phyloP scores from a whole-genome alignment of 495 filamentous ascomycete species.

The Emericellopsis terricola region DNA sequence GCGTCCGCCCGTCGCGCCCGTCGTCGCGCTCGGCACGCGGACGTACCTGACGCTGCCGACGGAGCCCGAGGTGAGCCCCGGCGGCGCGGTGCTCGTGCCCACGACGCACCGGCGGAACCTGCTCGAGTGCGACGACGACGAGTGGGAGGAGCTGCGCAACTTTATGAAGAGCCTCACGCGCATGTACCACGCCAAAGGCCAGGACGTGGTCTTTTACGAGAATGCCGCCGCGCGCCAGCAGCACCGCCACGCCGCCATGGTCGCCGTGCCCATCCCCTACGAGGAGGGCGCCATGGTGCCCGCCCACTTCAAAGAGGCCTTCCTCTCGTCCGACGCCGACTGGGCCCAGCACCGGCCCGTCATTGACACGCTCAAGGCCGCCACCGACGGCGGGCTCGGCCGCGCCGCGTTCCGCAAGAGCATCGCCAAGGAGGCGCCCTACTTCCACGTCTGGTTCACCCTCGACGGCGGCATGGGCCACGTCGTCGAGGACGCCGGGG shows the following conservation, averaged over 20 bases:
- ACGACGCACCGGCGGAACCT: slow-evolving; percentile 80
- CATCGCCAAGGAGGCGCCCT: slow-evolving; percentile 92
- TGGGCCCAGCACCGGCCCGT: slow-evolving; percentile 92
- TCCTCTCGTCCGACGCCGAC: slow-evolving; percentile 71
- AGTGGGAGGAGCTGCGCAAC: slow-evolving; percentile 98
- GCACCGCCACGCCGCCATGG: slow-evolving; percentile 70
- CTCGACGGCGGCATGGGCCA: slow-evolving; percentile 87
- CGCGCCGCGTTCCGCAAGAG: slow-evolving; percentile 66
- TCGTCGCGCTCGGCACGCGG: slow-evolving; percentile 77
- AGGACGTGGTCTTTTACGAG: slow-evolving; percentile 92
- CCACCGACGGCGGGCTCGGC: slow-evolving; percentile 43
- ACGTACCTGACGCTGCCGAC: slow-evolving; percentile 81
- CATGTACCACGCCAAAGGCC: slow-evolving; percentile 80
- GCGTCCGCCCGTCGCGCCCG: slow-evolving; percentile 67
- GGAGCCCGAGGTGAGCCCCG: slow-evolving; percentile 68
- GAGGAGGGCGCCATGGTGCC: slow-evolving; percentile 77
- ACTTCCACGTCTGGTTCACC: slow-evolving; percentile 95
- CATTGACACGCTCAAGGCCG: slow-evolving; percentile 67
- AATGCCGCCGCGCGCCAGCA: slow-evolving; percentile 72
- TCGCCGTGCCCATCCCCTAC: slow-evolving; percentile 73
- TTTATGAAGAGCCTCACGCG: slow-evolving; percentile 96
- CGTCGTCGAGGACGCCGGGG: slow-evolving; percentile 70
- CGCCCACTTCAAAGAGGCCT: slow-evolving; percentile 90
- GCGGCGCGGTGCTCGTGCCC: slow-evolving; percentile 75
- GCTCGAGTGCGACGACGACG: slow-evolving; percentile 93